Conservation (phyloP, 2,329 filamentous ascomycete genomes). For the Geosmithia putterillii region DNA sequence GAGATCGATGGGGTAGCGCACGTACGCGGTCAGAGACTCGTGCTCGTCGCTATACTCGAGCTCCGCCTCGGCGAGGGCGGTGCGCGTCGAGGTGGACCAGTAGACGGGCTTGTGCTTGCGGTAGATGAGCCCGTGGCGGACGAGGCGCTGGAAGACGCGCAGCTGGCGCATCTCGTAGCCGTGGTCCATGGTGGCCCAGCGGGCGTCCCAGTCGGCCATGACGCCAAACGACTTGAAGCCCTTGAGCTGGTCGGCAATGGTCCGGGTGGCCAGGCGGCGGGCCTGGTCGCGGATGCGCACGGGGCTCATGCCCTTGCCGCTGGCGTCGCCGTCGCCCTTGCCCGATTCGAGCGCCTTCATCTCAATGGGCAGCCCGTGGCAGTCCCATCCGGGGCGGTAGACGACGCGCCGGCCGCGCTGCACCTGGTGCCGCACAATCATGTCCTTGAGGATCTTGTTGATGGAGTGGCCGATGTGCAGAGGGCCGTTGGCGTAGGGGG, state of each 20-base stretch:
- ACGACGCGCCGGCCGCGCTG: slow-evolving; percentile 57
- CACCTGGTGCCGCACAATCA: slow-evolving; percentile 73
- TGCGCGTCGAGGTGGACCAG: slow-evolving; percentile 71
- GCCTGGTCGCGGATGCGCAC: slow-evolving; percentile 53
- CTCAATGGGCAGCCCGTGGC: slow-evolving; percentile 93
- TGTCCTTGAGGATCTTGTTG: slow-evolving; percentile 95
- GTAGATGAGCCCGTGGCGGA: slow-evolving; percentile 61
- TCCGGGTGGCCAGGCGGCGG: slow-evolving; percentile 51
- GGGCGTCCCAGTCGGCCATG: slow-evolving; percentile 68
- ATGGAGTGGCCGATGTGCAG: slow-evolving; percentile 89
- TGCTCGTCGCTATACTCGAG: slow-evolving; percentile 73
- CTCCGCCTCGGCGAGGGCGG: slow-evolving; percentile 74
- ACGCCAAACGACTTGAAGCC: slow-evolving; percentile 63
- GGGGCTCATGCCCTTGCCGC: slow-evolving; percentile 28
- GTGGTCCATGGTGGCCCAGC: slow-evolving; percentile 70
- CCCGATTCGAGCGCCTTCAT: slow-evolving; percentile 70
- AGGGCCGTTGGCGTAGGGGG: slow-evolving; percentile 88
- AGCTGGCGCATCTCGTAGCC: slow-evolving; percentile 66
- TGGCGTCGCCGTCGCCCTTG: too few species aligned
- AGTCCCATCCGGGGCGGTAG: slow-evolving; percentile 94
- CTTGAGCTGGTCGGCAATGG: slow-evolving; percentile 60
- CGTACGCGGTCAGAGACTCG: slow-evolving; percentile 59
- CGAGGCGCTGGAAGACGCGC: slow-evolving; percentile 63
- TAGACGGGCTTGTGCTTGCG: slow-evolving; percentile 73
- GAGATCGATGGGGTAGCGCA: slow-evolving; percentile 60